Evolutionary conservation across 768 basidiomycete genomes (phyloP).

Genomic region (Suillus subaureus): DNA sequence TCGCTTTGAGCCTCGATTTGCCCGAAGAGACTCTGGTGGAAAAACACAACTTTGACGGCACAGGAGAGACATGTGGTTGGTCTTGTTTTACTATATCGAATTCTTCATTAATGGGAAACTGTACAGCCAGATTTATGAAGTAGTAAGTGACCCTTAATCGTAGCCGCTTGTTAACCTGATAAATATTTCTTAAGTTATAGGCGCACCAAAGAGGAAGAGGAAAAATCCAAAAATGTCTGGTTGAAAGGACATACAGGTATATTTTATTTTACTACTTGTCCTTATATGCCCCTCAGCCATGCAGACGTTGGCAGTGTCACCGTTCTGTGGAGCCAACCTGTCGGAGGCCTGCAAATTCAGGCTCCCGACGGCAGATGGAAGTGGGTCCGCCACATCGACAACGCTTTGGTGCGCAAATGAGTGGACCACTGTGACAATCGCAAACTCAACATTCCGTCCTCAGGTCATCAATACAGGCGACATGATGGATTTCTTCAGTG

Average conservation of each 20-base stretch:
- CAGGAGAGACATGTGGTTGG: conserved; percentile 41
- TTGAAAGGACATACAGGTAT: conserved; percentile 52
- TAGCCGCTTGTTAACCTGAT: neutral
- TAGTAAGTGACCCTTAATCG: conserved; percentile 36
- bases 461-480: conserved; percentile 52
- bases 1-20: conserved; percentile 48
- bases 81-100: neutral
- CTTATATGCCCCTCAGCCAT: neutral
- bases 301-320: conserved; percentile 48
- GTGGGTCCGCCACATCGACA: conserved; percentile 49
- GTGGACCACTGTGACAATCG: neutral
- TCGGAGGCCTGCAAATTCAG: conserved; percentile 48
- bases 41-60: conserved; percentile 39
- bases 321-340: conserved; percentile 51
- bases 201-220: conserved; percentile 44
- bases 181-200: conserved; percentile 36
- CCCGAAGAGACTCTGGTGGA: conserved; percentile 48
- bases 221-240: conserved; percentile 48
- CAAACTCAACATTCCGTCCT: neutral
- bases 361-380: conserved; percentile 44
- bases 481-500: conserved; percentile 49
- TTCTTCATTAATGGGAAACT: neutral
- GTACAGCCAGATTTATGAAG: conserved; percentile 48
- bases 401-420: conserved; percentile 38
- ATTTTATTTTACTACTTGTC: neutral